Percentiles rank a stretch among this genome's conserved stretches.
These are phyloP conservation scores for Massarina eburnea DNA, from an alignment of 2,329 filamentous ascomycete genomes.

Conservation along the genomic window DNA sequence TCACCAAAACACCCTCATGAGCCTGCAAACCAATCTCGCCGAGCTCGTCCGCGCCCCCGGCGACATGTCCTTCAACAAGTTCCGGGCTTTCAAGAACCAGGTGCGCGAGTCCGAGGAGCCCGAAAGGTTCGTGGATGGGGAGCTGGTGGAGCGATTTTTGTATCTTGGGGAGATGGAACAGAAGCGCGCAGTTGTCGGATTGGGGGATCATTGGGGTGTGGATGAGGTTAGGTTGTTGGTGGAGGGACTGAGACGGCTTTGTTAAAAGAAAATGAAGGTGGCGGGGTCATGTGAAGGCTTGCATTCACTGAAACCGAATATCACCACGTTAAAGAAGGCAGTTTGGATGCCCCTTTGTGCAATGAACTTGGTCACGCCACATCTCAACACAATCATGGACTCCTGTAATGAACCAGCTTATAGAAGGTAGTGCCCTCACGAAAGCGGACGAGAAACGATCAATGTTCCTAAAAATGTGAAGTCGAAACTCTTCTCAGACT, in stretches of 20 bases:
- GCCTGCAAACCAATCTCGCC: constrained; percentile 73
- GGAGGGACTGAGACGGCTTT: constrained; percentile 56
- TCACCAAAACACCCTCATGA: constrained; percentile 78
- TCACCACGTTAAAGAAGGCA: no score
- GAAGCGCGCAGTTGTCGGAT: constrained; percentile 53
- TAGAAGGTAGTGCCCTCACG: no score
- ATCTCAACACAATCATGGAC: no score
- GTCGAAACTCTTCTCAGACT: no score
- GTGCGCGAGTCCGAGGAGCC: constrained; percentile 73
- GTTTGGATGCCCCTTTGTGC: no score
- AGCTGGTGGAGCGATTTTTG: constrained; percentile 83
- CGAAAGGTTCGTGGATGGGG: constrained; percentile 87
- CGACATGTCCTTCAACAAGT: constrained; percentile 72
- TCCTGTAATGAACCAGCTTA: no score
- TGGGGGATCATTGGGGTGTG: constrained; percentile 61
- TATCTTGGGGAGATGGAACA: constrained; percentile 65
- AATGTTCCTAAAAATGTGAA: no score
- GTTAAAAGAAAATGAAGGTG: no score
- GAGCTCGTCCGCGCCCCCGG: constrained; percentile 69
- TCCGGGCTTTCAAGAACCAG: constrained; percentile 77
- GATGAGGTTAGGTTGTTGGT: constrained; percentile 57
- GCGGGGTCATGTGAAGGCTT: no score
- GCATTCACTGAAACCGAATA: no score
- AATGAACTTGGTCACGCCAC: no score
- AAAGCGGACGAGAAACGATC: no score